Base-by-base conservation (phyloP, 768 basidiomycete genomes). In the Agaricus sinodeliciosus region DNA sequence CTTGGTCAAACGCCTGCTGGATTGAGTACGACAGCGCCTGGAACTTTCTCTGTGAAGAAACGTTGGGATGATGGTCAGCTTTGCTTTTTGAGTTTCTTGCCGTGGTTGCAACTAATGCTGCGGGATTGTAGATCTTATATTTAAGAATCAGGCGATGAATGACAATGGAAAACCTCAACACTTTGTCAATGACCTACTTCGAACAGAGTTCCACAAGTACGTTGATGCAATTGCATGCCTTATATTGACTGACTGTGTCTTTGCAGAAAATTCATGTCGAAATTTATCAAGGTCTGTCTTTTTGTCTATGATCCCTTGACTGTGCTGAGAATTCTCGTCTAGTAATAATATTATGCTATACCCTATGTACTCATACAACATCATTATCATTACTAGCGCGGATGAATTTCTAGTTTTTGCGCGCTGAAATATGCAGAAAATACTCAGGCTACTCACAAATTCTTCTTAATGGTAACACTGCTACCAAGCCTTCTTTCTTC, bases 91-190 rank as follows among this genome's bases (percentile, higher is more conserved):
- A 53, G 25, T 34, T 43, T 7, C 37, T 43, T 25, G 9, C 2
- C 12, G 15, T 15, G 43, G 3, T 37, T 36, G 40, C 2, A 6
- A 19, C 45, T 41, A 46, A 37, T 26, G 34, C 40, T 54, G 57
- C 56, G 37, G n/a, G 46, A 19, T 58, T 63, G 28, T 61, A 93
- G 93, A 99, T 68, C 74, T 96, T 49, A 94, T 98, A 63, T 98
- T 98, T 82, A 98, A 97, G 74, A 97, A 98, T 67, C 96, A 99
- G 69, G 91, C 96, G 0, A 84, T 84, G 69, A 80, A 76, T 28
- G 65, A 76, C 43, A 77, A 72, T 53, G 78, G 84, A 49, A 84
- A 84, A 64, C 69, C 74, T 2, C 76, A 78, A 60, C 85, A 88
- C 53, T 98, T 98, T 63, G 93, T 98, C 57, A 98, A 99, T 64